Conservation (phyloP, 208 protist species). For the Endotrypanum monterogeii region DNA sequence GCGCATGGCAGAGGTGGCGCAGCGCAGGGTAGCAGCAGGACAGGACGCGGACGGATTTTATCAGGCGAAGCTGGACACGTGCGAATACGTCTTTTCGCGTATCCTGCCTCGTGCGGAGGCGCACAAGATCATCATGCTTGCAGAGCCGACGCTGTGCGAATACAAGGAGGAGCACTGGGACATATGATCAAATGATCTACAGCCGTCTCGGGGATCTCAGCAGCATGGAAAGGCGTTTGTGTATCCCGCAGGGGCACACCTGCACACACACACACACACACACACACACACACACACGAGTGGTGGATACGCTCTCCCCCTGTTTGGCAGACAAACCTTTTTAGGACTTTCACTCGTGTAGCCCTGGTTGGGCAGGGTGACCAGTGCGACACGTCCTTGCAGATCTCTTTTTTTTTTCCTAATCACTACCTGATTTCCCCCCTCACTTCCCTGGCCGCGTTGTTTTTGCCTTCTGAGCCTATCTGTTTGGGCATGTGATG, state of each 20-base stretch:
- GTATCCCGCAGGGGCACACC: not conserved
- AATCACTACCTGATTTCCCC: too few relatives aligned
- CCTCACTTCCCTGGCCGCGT: too few relatives aligned
- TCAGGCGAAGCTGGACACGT: conserved; percentile 80
- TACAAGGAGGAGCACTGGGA: conserved; percentile 62
- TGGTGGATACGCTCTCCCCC: too few relatives aligned
- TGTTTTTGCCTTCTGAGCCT: too few relatives aligned
- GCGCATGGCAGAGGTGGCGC: conserved; percentile 75
- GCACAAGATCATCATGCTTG: conserved; percentile 67
- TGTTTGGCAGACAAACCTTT: too few relatives aligned
- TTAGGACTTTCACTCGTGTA: too few relatives aligned
- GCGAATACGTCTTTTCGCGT: conserved; percentile 72
- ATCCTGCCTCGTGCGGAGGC: conserved; percentile 60
- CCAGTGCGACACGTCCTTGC: too few relatives aligned
- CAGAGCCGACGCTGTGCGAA: conserved; percentile 34
- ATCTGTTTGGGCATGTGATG: too few relatives aligned
- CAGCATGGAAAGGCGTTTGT: not conserved
- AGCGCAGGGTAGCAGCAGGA: conserved; percentile 53
- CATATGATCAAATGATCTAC: conserved; percentile 12
- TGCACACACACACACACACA: too few relatives aligned
- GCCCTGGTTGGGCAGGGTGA: too few relatives aligned
- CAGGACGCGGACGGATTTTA: conserved; percentile 82
- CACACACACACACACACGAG: too few relatives aligned
- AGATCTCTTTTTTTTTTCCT: too few relatives aligned
- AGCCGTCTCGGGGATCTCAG: not conserved